Evolutionary conservation across 495 filamentous ascomycete species (phyloP).

Genomic region (Viridothelium virens): DNA sequence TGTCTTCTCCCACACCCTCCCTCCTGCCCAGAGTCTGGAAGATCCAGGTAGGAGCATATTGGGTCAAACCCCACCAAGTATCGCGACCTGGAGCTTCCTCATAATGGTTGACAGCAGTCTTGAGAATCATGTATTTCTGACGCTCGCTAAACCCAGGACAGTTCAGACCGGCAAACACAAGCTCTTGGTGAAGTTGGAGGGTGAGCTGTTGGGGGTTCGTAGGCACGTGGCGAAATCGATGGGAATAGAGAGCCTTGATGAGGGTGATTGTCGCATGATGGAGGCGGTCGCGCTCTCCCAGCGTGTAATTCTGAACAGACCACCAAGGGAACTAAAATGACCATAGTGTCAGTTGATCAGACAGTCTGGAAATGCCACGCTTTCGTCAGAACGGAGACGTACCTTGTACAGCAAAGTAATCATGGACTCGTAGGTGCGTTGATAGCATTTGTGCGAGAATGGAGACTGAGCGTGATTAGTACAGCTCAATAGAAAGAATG

Average conservation of each 20-base stretch:
- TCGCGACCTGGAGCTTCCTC: conserved; percentile 13
- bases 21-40: conserved; percentile 22
- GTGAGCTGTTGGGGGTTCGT: conserved; percentile 41
- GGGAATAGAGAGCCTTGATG: conserved; percentile 40
- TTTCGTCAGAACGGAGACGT: conserved; percentile 10
- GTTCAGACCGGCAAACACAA: conserved; percentile 24
- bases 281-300: conserved; percentile 53
- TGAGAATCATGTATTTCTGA: conserved; percentile 21
- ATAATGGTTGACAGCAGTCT: not conserved
- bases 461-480: conserved; percentile 44
- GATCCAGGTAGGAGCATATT: conserved; percentile 16
- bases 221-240: conserved; percentile 28
- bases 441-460: conserved; percentile 55
- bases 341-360: not conserved
- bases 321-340: conserved; percentile 58
- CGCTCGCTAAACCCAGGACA: conserved; percentile 31
- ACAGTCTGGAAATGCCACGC: not conserved
- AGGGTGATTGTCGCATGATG: conserved; percentile 47
- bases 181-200: conserved; percentile 41
- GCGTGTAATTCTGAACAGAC: conserved; percentile 51
- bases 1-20: conserved; percentile 13
- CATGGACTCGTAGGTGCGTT: conserved; percentile 67
- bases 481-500: conserved; percentile 1
- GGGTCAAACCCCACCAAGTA: conserved; percentile 16
- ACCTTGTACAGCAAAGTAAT: conserved; percentile 69